Evolutionary conservation across 495 filamentous ascomycete genomes (phyloP).

Genomic region (Tuber umbilicatum): DNA sequence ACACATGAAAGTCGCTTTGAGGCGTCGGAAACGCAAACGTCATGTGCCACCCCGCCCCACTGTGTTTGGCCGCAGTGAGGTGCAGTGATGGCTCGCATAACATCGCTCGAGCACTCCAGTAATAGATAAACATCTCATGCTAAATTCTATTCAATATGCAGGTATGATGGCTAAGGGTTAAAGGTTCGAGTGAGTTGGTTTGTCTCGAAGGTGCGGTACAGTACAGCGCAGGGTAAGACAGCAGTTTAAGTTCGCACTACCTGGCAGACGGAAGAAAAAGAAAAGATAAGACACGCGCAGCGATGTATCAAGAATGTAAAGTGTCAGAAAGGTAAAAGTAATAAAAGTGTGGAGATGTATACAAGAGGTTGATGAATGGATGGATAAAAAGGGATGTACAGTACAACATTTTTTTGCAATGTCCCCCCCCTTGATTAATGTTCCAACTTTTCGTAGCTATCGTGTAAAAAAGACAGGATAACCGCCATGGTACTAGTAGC

Average conservation of each 20-base stretch:
- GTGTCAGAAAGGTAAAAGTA: background rate
- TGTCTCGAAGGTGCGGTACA: background rate
- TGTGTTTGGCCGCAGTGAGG: background rate
- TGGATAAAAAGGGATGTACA: background rate
- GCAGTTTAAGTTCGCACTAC: background rate
- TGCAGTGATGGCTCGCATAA: background rate
- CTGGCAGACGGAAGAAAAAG: background rate
- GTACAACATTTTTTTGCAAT: background rate
- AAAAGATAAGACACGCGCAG: slow-evolving; percentile 9
- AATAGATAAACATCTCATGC: background rate
- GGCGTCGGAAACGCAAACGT: background rate
- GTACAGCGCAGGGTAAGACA: no score
- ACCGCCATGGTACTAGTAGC: background rate
- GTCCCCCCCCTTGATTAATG: background rate
- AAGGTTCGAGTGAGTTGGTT: background rate
- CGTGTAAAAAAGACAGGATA: background rate
- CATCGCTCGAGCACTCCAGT: background rate
- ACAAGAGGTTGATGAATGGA: background rate
- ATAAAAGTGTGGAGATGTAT: background rate
- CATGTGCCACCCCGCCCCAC: background rate
- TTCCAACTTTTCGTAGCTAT: background rate
- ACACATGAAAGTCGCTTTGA: background rate
- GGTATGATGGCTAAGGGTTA: background rate
- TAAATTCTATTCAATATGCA: background rate
- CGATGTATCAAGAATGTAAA: slow-evolving; percentile 1